Evolutionary conservation across 768 basidiomycete species (phyloP).

Genomic region (Podaxis pistillaris): DNA sequence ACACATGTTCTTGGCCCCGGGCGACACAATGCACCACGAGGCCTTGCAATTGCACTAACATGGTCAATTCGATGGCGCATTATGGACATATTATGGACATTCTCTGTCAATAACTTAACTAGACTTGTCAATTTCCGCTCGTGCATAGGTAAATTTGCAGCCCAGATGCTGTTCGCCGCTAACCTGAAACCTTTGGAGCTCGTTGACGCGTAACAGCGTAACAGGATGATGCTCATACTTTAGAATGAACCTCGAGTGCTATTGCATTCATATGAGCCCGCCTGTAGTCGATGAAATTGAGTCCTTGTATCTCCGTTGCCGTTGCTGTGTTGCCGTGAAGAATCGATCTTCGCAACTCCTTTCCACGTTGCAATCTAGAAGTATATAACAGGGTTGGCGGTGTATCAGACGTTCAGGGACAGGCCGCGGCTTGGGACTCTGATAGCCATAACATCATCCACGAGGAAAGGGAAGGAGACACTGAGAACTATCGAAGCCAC

Average conservation of each 20-base stretch:
- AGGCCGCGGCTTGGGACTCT: not conserved
- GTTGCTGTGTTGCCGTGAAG: not conserved
- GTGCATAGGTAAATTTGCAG: not conserved
- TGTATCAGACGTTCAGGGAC: not conserved
- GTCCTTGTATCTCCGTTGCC: not conserved
- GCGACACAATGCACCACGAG: not conserved
- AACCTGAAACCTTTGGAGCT: not conserved
- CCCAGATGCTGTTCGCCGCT: not conserved
- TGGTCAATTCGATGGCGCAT: not conserved
- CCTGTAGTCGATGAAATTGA: not conserved
- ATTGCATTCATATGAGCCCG: not conserved
- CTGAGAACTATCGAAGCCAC: slow-evolving; percentile 8
- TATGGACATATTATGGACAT: not conserved
- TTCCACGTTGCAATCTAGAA: not conserved
- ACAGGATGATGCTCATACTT: not conserved
- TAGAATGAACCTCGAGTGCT: not conserved
- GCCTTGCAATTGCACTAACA: not conserved
- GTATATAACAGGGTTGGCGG: not conserved
- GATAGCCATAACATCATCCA: slow-evolving; percentile 4
- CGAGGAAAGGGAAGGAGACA: slow-evolving; percentile 2
- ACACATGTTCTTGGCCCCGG: not conserved
- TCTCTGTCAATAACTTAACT: not conserved
- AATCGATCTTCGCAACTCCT: no score
- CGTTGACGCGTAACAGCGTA: not conserved
- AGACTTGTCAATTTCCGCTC: not conserved